Evolutionary conservation across 1,284 basidiomycete genomes (phyloP), one percentile per base, ranked within the genome.

Genomic region (Cryptococcus wingfieldii): DNA sequence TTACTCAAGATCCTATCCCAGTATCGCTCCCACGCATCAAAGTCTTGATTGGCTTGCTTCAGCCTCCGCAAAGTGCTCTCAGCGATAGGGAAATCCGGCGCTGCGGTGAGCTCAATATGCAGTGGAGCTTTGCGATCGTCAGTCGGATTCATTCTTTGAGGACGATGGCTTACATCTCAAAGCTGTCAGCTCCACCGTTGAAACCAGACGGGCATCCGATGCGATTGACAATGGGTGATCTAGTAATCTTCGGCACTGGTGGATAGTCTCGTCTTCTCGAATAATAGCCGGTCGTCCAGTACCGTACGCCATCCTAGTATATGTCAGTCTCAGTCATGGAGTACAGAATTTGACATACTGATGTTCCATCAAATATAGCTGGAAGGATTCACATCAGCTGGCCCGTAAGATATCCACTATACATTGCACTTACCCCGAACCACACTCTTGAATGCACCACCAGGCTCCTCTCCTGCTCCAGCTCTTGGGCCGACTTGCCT

Each of bases 171-270:
- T 45, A 70, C 71, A 69, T 55, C 74, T 54, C 27, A 77, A 50
- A 16, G 76, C 74, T 9, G 69, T 75, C 16, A 75, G 63, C 58
- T 77, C 74, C 28, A 77, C 88, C 1, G 90, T 94, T 7, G 91
- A 93, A 18, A 95, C 89, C n/a, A 96, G 83, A 44, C 92, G 85
- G 82, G 90, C 92, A 67, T 96, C 92, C 60, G 94, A 91, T 64
- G 90, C 87, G 62, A 93, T 89, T 7, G 89, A 84, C 19, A 94
- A 79, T 14, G 92, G 92, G 70, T 95, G 91, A 63, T 87, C 85
- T 25, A 95, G 79, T n/a, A 93, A 80, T 38, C 86, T 78, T 44
- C 88, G 85, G 60, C 89, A 90, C 55, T 89, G 84, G 66, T 82
- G 83, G 56, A 95, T 91, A 50, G 89, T 87, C 67, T 94, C 90